Percentiles rank a stretch among this genome's conserved stretches.
These are phyloP conservation scores for Phytophthora pisi DNA, from an alignment of 352 stramenopile species.

Conservation along the genomic window DNA sequence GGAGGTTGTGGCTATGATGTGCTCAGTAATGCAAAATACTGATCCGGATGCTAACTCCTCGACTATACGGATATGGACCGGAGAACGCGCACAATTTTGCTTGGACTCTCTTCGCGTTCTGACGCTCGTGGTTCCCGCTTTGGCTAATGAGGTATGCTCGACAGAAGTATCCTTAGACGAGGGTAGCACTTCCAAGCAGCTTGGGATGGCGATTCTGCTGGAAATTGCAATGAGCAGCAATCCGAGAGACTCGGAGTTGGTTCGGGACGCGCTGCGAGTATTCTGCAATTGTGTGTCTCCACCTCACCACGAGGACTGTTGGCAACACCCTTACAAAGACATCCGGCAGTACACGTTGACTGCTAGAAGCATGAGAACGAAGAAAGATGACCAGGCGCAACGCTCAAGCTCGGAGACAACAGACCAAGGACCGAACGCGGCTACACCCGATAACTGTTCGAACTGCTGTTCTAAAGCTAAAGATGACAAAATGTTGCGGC, in stretches of 20 bases:
- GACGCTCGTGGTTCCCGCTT: slow-evolving; percentile 70
- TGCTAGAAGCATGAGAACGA: slow-evolving; percentile 67
- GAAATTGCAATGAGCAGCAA: slow-evolving; percentile 82
- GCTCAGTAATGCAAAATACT: slow-evolving; percentile 55
- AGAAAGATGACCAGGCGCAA: slow-evolving; percentile 39
- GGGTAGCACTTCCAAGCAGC: slow-evolving; percentile 37
- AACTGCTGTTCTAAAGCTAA: slow-evolving; percentile 65
- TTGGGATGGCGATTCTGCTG: slow-evolving; percentile 75
- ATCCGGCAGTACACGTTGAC: slow-evolving; percentile 83
- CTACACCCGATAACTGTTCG: slow-evolving; percentile 15
- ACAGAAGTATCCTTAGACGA: slow-evolving; percentile 72
- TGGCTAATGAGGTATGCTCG: slow-evolving; percentile 79
- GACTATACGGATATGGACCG: slow-evolving; percentile 68
- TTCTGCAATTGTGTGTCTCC: slow-evolving; percentile 87
- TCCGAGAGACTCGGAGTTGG: slow-evolving; percentile 69
- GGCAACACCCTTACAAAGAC: slow-evolving; percentile 86
- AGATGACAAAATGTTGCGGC: slow-evolving; percentile 70
- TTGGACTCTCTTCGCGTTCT: slow-evolving; percentile 77
- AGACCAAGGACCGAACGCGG: slow-evolving; percentile 8
- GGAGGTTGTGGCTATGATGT: slow-evolving; percentile 78
- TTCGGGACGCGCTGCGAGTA: slow-evolving; percentile 73
- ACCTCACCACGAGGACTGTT: slow-evolving; percentile 79
- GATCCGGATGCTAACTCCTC: slow-evolving; percentile 62
- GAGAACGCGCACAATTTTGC: slow-evolving; percentile 82
- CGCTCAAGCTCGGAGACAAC: slow-evolving; percentile 13